Evolutionary conservation across 768 basidiomycete species (phyloP).

Genomic region (Pleurotus citrinopileatus): DNA sequence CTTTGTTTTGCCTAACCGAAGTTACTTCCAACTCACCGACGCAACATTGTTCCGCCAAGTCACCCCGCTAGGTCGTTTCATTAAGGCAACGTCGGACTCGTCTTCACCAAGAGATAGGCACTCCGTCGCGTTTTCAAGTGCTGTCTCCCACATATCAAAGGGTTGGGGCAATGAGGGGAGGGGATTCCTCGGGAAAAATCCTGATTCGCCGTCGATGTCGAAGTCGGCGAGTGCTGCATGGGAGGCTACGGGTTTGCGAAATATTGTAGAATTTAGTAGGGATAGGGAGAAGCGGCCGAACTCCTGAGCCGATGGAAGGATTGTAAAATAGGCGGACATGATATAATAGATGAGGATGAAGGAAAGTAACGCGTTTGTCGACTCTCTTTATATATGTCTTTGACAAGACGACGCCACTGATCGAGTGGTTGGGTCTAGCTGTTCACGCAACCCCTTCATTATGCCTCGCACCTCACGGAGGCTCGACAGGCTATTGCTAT

Average conservation of each 20-base stretch:
- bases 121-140: constrained; percentile 50
- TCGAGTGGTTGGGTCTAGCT: constrained; percentile 9
- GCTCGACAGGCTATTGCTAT: constrained; percentile 1
- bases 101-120: constrained; percentile 59
- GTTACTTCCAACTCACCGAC: constrained; percentile 48
- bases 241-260: constrained; percentile 25
- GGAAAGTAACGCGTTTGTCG: neutral
- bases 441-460: constrained; percentile 10
- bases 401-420: constrained; percentile 9
- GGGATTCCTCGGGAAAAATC: constrained; percentile 78
- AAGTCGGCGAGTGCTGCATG: constrained; percentile 43
- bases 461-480: constrained; percentile 4
- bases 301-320: constrained; percentile 54
- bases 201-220: constrained; percentile 61
- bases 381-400: constrained; percentile 10
- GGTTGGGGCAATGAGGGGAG: constrained; percentile 50
- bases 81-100: constrained; percentile 40
- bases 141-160: constrained; percentile 72
- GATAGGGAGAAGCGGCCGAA: constrained; percentile 46
- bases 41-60: constrained; percentile 65
- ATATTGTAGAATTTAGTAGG: constrained; percentile 41
- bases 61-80: constrained; percentile 53
- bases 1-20: neutral
- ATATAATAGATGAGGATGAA: constrained; percentile 11
- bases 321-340: constrained; percentile 19